Base-by-base conservation (phyloP, 1,284 basidiomycete genomes). In the Papiliotrema flavescens region DNA sequence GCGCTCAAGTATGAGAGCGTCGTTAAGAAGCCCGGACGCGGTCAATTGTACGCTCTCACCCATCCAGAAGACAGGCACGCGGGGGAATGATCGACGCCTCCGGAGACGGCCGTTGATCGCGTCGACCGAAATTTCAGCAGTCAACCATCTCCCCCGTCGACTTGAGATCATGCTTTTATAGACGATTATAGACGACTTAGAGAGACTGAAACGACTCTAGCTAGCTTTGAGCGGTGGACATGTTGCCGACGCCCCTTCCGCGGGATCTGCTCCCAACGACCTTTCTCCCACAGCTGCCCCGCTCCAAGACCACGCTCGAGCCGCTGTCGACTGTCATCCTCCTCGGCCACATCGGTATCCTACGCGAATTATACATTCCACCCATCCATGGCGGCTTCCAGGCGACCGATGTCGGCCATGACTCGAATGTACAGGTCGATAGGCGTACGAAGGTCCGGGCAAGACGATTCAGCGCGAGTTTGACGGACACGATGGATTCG, bases 341-440 rank as follows among this genome's bases (percentile, higher is more conserved):
- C 19, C 56, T 73, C 7, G 55, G 43, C 19, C 63, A 69, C 56
- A 70, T 74, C 50, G 59, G 57, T 11, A 54, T 68, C 15, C 59
- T 74, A 14, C 58, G 63, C 36, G 62, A 66, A 37, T 58, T 68
- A 17, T 69, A 70, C 56, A 54, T 71, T 39, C 73, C 71, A 8
- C 73, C 73, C 3, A 67, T 74, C 59, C 72, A 74, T 47, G 73
- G 73, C 4, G 73, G 73, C 2, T 67, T 75, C 51, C 54, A 56
- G 2, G 62, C 63, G 11, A 51, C 58, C 11, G 69, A 69, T 50
- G 57, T 64, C 22, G 50, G 57, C 24, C 35, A 51, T 13, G 53
- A 55, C 50, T 56, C 52, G 24, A 28, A n/a, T 8, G 35, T 24
- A 2, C 40, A 34, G n/a, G 11, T 23, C 37, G 37, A 35, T 28